Conservation (phyloP, 139 green algal genomes). For the Pseudopediastrum boryanum region DNA sequence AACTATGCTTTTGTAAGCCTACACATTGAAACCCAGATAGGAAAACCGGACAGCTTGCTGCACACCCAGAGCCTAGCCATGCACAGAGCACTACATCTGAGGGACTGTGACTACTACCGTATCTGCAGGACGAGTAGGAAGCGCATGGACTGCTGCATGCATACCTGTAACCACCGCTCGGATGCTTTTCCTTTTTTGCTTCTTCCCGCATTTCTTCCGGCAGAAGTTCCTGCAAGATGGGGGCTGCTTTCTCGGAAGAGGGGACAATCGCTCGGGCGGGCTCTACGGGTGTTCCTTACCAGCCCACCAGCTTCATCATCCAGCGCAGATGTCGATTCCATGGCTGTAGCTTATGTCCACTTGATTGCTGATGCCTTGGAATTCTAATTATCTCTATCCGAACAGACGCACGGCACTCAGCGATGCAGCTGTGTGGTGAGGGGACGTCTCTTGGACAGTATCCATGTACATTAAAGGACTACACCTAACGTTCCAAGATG, state of each 20-base stretch:
- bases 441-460: too few relatives aligned
- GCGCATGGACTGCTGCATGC: too few relatives aligned
- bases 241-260: neutral
- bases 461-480: too few relatives aligned
- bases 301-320: constrained; percentile 22
- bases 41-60: neutral
- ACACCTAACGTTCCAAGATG: too few relatives aligned
- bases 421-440: too few relatives aligned
- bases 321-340: neutral
- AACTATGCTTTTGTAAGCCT: neutral
- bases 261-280: neutral
- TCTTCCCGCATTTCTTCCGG: constrained; percentile 11
- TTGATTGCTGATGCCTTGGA: too few relatives aligned
- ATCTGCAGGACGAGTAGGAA: neutral
- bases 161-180: constrained; percentile 24
- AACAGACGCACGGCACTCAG: too few relatives aligned
- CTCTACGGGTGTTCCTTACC: too few relatives aligned
- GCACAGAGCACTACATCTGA: neutral
- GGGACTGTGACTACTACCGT: neutral
- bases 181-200: constrained; percentile 24
- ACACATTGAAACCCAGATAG: neutral
- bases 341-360: neutral
- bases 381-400: too few relatives aligned
- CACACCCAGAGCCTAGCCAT: neutral
- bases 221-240: constrained; percentile 12